Conservation (phyloP, 352 stramenopile species). For the Phytopythium boreale region DNA sequence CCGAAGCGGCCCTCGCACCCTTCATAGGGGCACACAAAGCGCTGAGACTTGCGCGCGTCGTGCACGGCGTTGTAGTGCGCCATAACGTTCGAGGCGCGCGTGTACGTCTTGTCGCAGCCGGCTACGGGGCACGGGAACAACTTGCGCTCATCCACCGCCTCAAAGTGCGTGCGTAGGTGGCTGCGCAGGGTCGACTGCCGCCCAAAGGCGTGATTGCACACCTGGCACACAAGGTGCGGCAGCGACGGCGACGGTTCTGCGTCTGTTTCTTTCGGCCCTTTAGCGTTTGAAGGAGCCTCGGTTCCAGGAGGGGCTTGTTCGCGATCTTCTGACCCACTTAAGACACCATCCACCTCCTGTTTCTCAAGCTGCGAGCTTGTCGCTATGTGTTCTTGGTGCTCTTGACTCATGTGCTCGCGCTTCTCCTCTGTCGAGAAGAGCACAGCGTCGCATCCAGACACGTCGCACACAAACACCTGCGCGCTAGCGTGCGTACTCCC, state of each 20-base stretch:
- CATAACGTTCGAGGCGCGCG: slow-evolving; percentile 70
- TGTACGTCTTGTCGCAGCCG: slow-evolving; percentile 63
- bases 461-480: slow-evolving; percentile 49
- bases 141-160: slow-evolving; percentile 61
- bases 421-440: slow-evolving; percentile 51
- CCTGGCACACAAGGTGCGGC: slow-evolving; percentile 35
- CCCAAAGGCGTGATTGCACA: slow-evolving; percentile 49
- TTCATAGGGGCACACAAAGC: slow-evolving; percentile 60
- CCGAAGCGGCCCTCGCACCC: slow-evolving; percentile 60
- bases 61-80: slow-evolving; percentile 72
- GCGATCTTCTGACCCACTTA: no score
- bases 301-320: background rate
- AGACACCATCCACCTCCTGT: no score
- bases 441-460: slow-evolving; percentile 45
- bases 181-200: slow-evolving; percentile 54
- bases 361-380: background rate
- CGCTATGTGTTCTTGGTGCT: background rate
- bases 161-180: slow-evolving; percentile 62
- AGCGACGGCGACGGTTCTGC: background rate
- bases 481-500: slow-evolving; percentile 22
- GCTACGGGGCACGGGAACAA: slow-evolving; percentile 53
- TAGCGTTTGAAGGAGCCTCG: background rate
- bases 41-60: slow-evolving; percentile 49
- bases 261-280: background rate
- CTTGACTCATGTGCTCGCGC: slow-evolving; percentile 19